These are phyloP conservation scores for Pulveroboletus sp. DNA, from an alignment of 768 basidiomycete species.

Conservation along the genomic window DNA sequence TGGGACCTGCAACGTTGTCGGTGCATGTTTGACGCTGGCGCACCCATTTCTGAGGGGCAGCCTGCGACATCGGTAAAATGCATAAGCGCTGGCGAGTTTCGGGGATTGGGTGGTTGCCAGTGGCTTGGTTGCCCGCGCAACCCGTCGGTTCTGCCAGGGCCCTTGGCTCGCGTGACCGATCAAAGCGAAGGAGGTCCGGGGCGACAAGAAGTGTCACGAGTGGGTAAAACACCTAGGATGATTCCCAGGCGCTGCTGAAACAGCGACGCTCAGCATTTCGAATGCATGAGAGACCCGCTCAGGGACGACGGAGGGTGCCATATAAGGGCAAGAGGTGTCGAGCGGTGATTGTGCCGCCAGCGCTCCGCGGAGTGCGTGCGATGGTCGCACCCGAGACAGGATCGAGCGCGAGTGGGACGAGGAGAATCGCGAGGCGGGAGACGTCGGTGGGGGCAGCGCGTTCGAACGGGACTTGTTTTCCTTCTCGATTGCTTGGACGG, in stretches of 20 bases:
- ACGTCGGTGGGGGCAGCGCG: background rate
- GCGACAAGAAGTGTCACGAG: background rate
- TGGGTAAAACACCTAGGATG: background rate
- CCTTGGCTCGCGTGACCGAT: background rate
- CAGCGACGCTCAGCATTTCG: background rate
- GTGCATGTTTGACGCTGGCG: background rate
- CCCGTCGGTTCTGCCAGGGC: background rate
- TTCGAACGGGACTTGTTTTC: background rate
- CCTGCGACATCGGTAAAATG: background rate
- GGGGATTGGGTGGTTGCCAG: background rate
- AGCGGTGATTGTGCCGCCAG: background rate
- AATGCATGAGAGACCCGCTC: conserved; percentile 17
- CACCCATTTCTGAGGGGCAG: background rate
- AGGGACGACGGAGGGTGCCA: conserved; percentile 18
- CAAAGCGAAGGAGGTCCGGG: background rate
- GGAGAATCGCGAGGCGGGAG: background rate
- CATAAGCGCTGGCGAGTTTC: conserved; percentile 2
- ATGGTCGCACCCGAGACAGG: background rate
- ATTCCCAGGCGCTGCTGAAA: conserved; percentile 16
- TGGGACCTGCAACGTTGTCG: background rate
- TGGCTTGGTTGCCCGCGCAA: background rate
- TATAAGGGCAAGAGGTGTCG: conserved; percentile 7
- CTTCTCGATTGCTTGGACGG: conserved; percentile 8
- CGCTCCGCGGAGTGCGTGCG: conserved; percentile 19
- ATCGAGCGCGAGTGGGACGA: background rate